These are phyloP conservation scores for Cucumis melo DNA, from an alignment of 306 rosid species.

Conservation along the genomic window DNA sequence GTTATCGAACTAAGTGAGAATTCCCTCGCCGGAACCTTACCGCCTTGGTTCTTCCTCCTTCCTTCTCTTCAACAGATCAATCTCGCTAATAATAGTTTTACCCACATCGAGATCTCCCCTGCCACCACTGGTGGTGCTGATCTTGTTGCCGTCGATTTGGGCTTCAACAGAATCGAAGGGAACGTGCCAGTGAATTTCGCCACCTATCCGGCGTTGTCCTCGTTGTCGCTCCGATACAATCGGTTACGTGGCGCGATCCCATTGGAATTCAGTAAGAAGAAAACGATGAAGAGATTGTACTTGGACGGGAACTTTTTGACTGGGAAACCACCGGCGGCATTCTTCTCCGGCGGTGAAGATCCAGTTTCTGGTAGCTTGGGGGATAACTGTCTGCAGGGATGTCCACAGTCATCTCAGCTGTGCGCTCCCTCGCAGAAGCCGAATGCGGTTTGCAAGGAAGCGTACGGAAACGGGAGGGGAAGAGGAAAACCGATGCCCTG, in stretches of 20 bases:
- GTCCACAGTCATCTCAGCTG: constrained; percentile 55
- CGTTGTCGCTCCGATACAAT: constrained; percentile 59
- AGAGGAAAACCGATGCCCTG: constrained; percentile 37
- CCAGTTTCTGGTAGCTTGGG: constrained; percentile 72
- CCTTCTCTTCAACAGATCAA: constrained; percentile 68
- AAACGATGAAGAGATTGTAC: constrained; percentile 43
- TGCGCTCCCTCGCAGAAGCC: constrained; percentile 77
- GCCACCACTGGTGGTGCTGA: constrained; percentile 17
- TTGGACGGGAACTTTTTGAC: constrained; percentile 64
- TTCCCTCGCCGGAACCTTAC: constrained; percentile 28
- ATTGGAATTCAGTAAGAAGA: constrained; percentile 31
- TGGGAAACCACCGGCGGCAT: constrained; percentile 63
- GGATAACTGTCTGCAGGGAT: constrained; percentile 58
- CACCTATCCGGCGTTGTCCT: constrained; percentile 40
- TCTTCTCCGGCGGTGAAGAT: constrained; percentile 19
- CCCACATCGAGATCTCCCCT: constrained; percentile 29
- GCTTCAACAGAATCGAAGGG: constrained; percentile 65
- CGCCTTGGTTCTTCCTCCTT: constrained; percentile 51
- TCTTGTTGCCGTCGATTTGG: constrained; percentile 69
- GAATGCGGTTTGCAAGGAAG: constrained; percentile 44
- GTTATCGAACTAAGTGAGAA: constrained; percentile 78
- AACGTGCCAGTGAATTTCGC: constrained; percentile 50
- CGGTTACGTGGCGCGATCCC: constrained; percentile 69
- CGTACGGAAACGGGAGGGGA: constrained; percentile 18
- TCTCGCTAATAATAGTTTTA: constrained; percentile 54